Evolutionary conservation across 108 stramenopile genomes (phyloP), one percentile per base, ranked within the genome.

Genomic region (Epithemia pelagica): DNA sequence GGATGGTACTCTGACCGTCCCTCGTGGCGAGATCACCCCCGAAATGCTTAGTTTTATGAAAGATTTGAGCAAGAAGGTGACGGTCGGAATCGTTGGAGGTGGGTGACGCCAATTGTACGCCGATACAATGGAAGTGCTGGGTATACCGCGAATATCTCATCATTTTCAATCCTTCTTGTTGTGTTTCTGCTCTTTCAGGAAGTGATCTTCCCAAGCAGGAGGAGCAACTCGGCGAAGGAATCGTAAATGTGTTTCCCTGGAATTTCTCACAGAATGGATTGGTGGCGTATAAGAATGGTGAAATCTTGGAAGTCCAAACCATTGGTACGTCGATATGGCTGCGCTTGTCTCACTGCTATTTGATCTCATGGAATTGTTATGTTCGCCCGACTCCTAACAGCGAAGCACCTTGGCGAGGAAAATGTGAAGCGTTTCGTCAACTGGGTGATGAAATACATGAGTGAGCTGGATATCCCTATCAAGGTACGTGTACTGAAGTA

Each of bases 241-340:
- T 96, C 69, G 83, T 75, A 37, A 73, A 82, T 18, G 70, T 93
- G 20, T 98, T 96, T 70, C 96, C 96, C 30, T 99, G 90, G 84
- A 96, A 95, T 82, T 99, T 99, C 72, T 82, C 85, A n/a, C 96
- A 99, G 81, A 99, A 99, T 74, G 99, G 99, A 23, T 82, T 99
- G 31, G 95, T 97, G 7, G 99, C 96, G 1, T 99, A 96, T 84
- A 96, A 96, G 73, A 76, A 91, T 67, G 92, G 87, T 31, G 77
- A 79, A 60, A 71, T 92, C 46, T 78, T 81, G 53, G 92, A 91
- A 65, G 76, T 79, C 31, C 88, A 96, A 76, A 91, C 96, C 27
- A 95, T 97, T 69, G 37, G 37, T 46, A 46, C 15, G 37, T 46
- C 10, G 10, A 46, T 46, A 15, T n/a, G n/a, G n/a, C n/a, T n/a